A percentile compares a stretch with the other conserved stretches of the same genome.
Conservation (phyloP, 371 early-diverging fungal species). For the Mucor ambiguus region DNA sequence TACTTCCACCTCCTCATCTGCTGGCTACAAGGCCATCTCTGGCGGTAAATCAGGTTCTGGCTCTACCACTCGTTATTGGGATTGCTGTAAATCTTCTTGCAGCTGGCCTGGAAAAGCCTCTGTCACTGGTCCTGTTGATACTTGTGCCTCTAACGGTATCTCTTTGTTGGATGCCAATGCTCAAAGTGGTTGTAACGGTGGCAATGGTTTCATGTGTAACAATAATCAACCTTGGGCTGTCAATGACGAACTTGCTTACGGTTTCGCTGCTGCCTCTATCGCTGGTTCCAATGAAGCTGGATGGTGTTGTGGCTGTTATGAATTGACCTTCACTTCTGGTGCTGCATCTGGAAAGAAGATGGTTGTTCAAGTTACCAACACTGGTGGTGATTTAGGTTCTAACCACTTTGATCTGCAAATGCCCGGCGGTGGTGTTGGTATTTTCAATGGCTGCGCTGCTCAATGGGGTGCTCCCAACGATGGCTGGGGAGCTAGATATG, state of each 20-base stretch:
- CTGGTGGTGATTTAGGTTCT: slow-evolving; percentile 43
- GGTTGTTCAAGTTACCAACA: slow-evolving; percentile 54
- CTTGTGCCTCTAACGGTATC: slow-evolving; percentile 40
- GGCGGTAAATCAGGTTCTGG: slow-evolving; percentile 37
- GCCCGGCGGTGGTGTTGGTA: slow-evolving; percentile 54
- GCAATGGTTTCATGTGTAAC: slow-evolving; percentile 44
- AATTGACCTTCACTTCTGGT: slow-evolving; percentile 43
- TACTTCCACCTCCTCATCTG: neutral
- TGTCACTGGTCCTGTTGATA: slow-evolving; percentile 34
- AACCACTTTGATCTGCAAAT: slow-evolving; percentile 54
- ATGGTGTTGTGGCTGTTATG: slow-evolving; percentile 53
- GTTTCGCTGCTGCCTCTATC: slow-evolving; percentile 49
- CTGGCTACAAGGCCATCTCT: slow-evolving; percentile 21
- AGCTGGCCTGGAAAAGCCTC: slow-evolving; percentile 43
- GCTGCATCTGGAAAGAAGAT: slow-evolving; percentile 42
- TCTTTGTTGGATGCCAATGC: slow-evolving; percentile 27
- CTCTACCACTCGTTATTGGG: slow-evolving; percentile 51
- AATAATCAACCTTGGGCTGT: slow-evolving; percentile 51
- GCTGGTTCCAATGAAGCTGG: slow-evolving; percentile 31
- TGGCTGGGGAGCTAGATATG: slow-evolving; percentile 49
- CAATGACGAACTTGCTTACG: slow-evolving; percentile 43
- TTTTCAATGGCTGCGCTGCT: slow-evolving; percentile 44
- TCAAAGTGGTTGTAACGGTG: slow-evolving; percentile 42
- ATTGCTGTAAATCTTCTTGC: slow-evolving; percentile 54
- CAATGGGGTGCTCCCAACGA: slow-evolving; percentile 39